Evolutionary conservation across 148 eudicot genomes (phyloP), one percentile per base, ranked within the genome.

Genomic region (Arbutus unedo): DNA sequence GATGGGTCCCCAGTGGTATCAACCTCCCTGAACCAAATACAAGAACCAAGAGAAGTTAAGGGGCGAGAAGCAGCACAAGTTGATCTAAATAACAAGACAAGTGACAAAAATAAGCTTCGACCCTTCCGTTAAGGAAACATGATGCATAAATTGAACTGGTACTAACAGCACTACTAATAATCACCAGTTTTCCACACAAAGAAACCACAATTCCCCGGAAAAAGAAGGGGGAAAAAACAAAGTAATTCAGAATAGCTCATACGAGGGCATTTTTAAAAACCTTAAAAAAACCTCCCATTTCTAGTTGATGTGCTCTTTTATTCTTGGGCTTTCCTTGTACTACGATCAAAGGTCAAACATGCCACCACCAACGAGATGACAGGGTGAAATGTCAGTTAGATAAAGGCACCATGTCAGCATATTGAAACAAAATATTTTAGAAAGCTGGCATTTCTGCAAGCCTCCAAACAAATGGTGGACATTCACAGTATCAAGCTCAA

Each of bases 1-100:
- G 77, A 70, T 56, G 91, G 95, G 75, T 91, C 91, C 50, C 82
- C 81, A 83, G 60, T 25, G 78, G 51, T 75, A 86, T 87, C 89
- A 79, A 74, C 50, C 66, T 86, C 90, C 85, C 98, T 95, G 95
- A 89, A 88, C 77, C 79, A 82, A 86, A 80, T 77, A 11, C 80
- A 74, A 74, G 64, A n/a, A 75, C 55, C 81, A 72, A 74, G 70
- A 10, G 62, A 77, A 78, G 50, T 50, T 55, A 74, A 72, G 54
- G 75, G 60, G 14, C 8, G 53, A 62, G 50, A 18, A 4, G 43
- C 6, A n/a, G 38, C 31, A 79, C 57, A 79, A 2, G 56, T 9
- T 1, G 4, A 74, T 60, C 59, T 45, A 23, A 57, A 75, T 59
- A 57, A 60, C 47, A 56, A 45, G 70, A 31, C 43, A 68, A 41